Conservation (phyloP, 2,329 filamentous ascomycete genomes). For the Paecilomyces variotii region DNA sequence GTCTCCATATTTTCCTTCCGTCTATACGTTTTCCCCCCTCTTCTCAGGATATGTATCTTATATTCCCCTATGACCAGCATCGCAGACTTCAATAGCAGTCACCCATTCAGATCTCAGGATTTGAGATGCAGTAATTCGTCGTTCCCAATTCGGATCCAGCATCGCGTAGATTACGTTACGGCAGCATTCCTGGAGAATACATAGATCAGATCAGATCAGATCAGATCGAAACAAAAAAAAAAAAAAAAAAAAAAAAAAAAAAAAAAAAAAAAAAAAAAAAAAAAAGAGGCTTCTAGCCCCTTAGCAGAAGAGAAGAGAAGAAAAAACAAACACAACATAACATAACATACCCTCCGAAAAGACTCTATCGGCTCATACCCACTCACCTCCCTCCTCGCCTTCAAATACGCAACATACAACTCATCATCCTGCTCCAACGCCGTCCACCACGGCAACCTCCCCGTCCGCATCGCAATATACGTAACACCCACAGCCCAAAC, state of each 20-base stretch:
- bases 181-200: slow-evolving; percentile 63
- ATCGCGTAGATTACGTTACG: slow-evolving; percentile 94
- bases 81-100: slow-evolving; percentile 80
- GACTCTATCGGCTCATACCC: slow-evolving; percentile 84
- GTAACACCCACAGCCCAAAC: slow-evolving; percentile 94
- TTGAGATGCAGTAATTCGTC: slow-evolving; percentile 76
- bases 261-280: too few relatives aligned
- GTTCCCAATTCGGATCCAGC: slow-evolving; percentile 71
- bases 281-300: too few relatives aligned
- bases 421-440: slow-evolving; percentile 83
- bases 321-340: too few relatives aligned
- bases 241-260: too few relatives aligned
- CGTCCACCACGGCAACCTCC: slow-evolving; percentile 79
- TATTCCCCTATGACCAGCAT: slow-evolving; percentile 76
- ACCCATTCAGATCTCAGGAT: slow-evolving; percentile 89
- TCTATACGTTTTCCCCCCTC: too few relatives aligned
- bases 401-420: slow-evolving; percentile 76
- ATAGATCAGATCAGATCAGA: neutral
- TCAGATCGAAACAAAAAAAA: neutral
- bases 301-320: neutral
- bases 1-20: too few relatives aligned
- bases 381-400: slow-evolving; percentile 73
- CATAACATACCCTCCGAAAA: slow-evolving; percentile 63
- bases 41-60: slow-evolving; percentile 23
- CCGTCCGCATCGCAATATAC: slow-evolving; percentile 91